Conservation (phyloP, 345 rosid species). For the Eucalyptus pauciflora region DNA sequence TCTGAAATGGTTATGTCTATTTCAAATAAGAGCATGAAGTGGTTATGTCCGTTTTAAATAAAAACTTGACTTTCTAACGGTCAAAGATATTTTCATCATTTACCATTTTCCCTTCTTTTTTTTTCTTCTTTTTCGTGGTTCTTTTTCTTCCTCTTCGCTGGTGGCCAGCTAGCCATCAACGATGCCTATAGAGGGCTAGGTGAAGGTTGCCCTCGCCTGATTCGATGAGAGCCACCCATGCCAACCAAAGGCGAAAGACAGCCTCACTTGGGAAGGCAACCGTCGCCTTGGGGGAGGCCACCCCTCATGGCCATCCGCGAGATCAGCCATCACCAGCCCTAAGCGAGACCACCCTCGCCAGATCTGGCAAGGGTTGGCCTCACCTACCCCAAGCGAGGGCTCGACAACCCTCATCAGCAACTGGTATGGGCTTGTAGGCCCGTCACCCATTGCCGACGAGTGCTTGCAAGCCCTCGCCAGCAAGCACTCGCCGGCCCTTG, state of each 20-base stretch:
- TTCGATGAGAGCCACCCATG: accelerated
- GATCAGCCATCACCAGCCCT: too few relatives aligned
- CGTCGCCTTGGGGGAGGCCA: accelerated
- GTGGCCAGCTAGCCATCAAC: accelerated
- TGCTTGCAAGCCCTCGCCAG: too few relatives aligned
- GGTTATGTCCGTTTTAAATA: too few relatives aligned
- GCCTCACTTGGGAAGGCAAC: too few relatives aligned
- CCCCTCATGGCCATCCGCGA: accelerated
- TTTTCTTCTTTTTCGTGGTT: too few relatives aligned
- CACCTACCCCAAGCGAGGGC: too few relatives aligned
- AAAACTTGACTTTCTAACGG: accelerated
- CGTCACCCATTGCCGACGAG: accelerated
- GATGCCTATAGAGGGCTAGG: too few relatives aligned
- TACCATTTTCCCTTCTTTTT: too few relatives aligned
- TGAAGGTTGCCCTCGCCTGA: accelerated
- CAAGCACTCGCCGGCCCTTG: too few relatives aligned
- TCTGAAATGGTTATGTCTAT: accelerated
- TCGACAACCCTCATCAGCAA: accelerated
- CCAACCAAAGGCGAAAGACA: accelerated
- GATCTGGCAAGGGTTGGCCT: accelerated
- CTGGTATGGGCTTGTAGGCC: too few relatives aligned
- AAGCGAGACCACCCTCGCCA: too few relatives aligned
- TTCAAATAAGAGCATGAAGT: accelerated
- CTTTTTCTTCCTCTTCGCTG: accelerated
- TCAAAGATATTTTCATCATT: too few relatives aligned